Evolutionary conservation across 805 yeast genomes (phyloP), one percentile per base, ranked within the genome.

Genomic region (Pichia gijzeniarum): DNA sequence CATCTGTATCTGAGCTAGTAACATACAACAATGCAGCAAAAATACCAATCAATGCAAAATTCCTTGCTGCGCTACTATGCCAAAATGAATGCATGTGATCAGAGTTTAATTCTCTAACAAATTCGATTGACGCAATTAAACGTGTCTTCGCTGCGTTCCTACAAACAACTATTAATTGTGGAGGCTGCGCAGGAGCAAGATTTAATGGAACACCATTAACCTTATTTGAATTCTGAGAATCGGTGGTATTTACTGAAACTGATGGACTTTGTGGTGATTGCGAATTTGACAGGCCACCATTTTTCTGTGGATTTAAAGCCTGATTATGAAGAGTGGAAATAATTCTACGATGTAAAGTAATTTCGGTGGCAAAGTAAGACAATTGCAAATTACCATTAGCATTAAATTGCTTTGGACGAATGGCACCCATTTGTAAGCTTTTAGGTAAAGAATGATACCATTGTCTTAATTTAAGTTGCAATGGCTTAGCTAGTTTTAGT

Each of bases 1-100:
- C 96, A 44, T 80, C 86, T 16, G 73, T 62, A 0, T 74, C 56
- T 8, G 71, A 61, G 1, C 93, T 69, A 0, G 96, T 84, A 14
- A 82, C 81, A 55, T 75, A 85, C 44, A 90, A 65, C 12, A 90
- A 68, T 0, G 95, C 82, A 0, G 96, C 95, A 71, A 90, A 90
- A 0, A 91, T 78, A 2, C 96, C 96, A 34, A 89, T 86, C 32
- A 86, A 64, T 6, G 95, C 79, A 51, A 90, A 78, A 57, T 86
- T 87, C 13, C 84, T 73, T 0, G 93, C 73, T 0, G 95, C 77
- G 1, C 89, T 78, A 1, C 89, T 77, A 63, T 86, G 93, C 96
- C 96, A 90, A 61, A 88, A 89, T 10, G 95, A 79, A 59, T 82
- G 90, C 40, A 87, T 72, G 57, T 88, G 95, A 53, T 88, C 95